Base-by-base conservation (phyloP, 352 stramenopile genomes). In the Elongisporangium prolatum region DNA sequence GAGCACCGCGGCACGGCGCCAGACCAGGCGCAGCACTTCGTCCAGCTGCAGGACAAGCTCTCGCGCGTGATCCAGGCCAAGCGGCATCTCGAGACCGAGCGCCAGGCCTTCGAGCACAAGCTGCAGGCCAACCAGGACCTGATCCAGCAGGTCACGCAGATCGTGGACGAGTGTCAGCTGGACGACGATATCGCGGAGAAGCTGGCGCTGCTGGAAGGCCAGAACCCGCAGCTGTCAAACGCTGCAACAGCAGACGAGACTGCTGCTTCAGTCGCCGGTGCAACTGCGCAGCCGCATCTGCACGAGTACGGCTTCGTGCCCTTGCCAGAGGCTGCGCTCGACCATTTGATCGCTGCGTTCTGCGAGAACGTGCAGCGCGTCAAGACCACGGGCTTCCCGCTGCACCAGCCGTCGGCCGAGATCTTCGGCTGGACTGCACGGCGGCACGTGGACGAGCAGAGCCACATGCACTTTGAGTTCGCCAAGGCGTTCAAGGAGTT, bases 401-500 rank as follows among this genome's bases (percentile, higher is more conserved):
- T 52, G 3, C 20, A 64, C 16, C 37, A 63, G 16, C 44, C 44
- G 11, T 48, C 56, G 14, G 21, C 71, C 38, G 64, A 73, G 21
- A 55, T 78, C n/a, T 72, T 78, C 58, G 70, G 70, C 21, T 78
- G 70, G 70, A 53, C 64, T 21, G 71, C 67, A 18, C 65, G 59
- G 16, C 70, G 67, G 20, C 64, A 78, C 59, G 53, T 78, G 4
- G 67, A 77, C 56, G 24, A 24, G 10, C 13, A 47, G 38, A 75
- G 68, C 61, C 61, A 73, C 48, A 73, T 75, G 67, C 67, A 75
- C 20, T 78, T 78, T 37, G 70, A 75, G 57, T 71, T 78, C 48
- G 55, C 47, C 52, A 75, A 75, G 59, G 21, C 8, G 16, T 78
- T 75, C 20, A 54, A 56, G 9, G 67, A 78, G 50, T 21, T 74